These are phyloP conservation scores for Geosmithia flava DNA, from an alignment of 2,329 filamentous ascomycete species.

Conservation along the genomic window DNA sequence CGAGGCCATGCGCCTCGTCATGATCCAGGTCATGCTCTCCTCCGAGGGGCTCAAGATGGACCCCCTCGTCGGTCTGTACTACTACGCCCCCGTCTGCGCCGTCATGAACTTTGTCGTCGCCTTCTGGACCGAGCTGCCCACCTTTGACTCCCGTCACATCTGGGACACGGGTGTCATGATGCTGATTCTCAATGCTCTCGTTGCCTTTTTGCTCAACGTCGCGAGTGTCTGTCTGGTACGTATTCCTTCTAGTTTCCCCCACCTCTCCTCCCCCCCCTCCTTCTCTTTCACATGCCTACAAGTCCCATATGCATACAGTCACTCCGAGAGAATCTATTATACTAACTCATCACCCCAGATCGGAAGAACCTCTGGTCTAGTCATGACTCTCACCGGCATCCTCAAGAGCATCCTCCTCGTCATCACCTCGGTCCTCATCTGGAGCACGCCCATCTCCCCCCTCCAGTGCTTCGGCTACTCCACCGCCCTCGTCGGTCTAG, in stretches of 20 bases:
- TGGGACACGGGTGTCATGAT: constrained; percentile 51
- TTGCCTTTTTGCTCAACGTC: constrained; percentile 72
- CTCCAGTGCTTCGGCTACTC: constrained; percentile 70
- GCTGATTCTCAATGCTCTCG: constrained; percentile 60
- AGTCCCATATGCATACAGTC: too few relatives aligned
- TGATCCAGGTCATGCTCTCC: constrained; percentile 75
- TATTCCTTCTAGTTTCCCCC: constrained; percentile 8
- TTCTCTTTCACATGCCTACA: neutral
- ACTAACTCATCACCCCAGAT: constrained; percentile 39
- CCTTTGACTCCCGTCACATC: constrained; percentile 54
- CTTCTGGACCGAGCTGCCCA: constrained; percentile 54
- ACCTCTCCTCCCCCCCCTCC: neutral
- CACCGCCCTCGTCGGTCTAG: constrained; percentile 45
- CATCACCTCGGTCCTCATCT: constrained; percentile 62
- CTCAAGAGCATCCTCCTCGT: constrained; percentile 83
- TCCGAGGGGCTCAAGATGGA: constrained; percentile 75
- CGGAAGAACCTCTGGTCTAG: constrained; percentile 75
- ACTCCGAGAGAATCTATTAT: too few relatives aligned
- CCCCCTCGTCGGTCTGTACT: constrained; percentile 77
- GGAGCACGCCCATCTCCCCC: constrained; percentile 56
- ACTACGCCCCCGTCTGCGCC: constrained; percentile 77
- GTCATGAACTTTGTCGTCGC: constrained; percentile 66
- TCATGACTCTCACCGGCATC: constrained; percentile 76
- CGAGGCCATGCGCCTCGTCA: constrained; percentile 69
- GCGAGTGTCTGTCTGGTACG: constrained; percentile 77